phyloP scores from a whole-genome alignment of 441 rosid genomes.

The Adansonia rubrostipa region DNA sequence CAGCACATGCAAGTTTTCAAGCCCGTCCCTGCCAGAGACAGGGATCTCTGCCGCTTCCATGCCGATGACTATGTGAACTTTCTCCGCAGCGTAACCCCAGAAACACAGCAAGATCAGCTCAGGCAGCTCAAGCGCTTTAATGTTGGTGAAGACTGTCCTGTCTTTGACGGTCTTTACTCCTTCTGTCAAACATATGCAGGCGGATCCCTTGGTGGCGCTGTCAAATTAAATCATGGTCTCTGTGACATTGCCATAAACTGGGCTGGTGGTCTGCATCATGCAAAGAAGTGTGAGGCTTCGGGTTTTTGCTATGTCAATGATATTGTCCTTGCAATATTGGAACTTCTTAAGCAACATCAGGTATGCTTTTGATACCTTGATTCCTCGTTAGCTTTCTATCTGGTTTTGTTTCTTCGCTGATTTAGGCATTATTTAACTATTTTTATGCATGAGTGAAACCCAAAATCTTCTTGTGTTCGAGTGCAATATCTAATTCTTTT shows the following conservation, averaged over 20 bases:
- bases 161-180: constrained; percentile 70
- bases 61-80: constrained; percentile 57
- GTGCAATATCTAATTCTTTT: neutral
- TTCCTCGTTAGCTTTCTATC: neutral
- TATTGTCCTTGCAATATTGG: constrained; percentile 73
- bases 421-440: neutral
- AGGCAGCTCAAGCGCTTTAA: constrained; percentile 60
- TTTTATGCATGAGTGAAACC: constrained; percentile 2
- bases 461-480: too few species aligned
- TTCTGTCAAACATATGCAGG: constrained; percentile 82
- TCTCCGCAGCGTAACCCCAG: constrained; percentile 52
- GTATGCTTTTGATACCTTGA: constrained; percentile 28
- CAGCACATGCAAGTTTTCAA: constrained; percentile 57
- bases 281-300: constrained; percentile 82
- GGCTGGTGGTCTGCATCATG: constrained; percentile 89
- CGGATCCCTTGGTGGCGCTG: constrained; percentile 68
- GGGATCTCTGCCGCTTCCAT: constrained; percentile 61
- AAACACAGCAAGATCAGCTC: constrained; percentile 57
- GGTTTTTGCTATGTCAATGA: constrained; percentile 85
- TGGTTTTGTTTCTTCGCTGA: neutral
- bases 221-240: constrained; percentile 52
- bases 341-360: constrained; percentile 69
- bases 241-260: constrained; percentile 83
- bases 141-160: constrained; percentile 82
- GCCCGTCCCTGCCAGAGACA: constrained; percentile 56